phyloP scores from a whole-genome alignment of 108 stramenopile genomes.

The Epipyxis sp. region DNA sequence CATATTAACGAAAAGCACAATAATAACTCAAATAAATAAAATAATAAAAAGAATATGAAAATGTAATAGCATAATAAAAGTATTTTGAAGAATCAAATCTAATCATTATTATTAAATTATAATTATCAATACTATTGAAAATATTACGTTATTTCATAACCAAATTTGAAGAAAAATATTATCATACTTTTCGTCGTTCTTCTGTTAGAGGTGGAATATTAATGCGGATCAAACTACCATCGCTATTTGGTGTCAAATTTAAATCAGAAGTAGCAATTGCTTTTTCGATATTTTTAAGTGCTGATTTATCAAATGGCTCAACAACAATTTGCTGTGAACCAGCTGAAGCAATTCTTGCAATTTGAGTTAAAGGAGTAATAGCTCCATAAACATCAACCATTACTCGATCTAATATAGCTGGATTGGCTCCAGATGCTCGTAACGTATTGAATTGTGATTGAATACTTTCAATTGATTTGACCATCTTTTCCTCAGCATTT shows the following conservation, averaged over 20 bases:
- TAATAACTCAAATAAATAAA: too few relatives aligned
- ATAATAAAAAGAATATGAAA: too few relatives aligned
- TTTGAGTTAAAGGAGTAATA: neutral
- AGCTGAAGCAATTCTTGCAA: neutral
- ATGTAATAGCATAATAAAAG: too few relatives aligned
- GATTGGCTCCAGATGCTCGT: neutral
- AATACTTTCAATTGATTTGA: neutral
- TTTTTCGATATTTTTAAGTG: neutral
- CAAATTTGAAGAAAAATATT: too few relatives aligned
- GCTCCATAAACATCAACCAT: neutral
- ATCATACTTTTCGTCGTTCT: constrained; percentile 21
- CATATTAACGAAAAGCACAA: too few relatives aligned
- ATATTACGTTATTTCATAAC: too few relatives aligned
- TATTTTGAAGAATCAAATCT: too few relatives aligned
- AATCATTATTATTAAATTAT: too few relatives aligned
- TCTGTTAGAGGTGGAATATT: constrained; percentile 8
- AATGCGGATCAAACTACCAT: neutral
- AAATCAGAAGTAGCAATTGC: neutral
- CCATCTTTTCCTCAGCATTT: constrained; percentile 4
- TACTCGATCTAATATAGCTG: constrained; percentile 2
- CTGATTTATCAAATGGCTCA: neutral
- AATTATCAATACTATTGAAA: too few relatives aligned
- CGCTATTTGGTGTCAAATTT: neutral
- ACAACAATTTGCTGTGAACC: neutral
- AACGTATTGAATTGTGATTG: constrained; percentile 12